Percentiles rank a stretch among this genome's conserved stretches.
Evolutionary conservation across 306 rosid genomes (phyloP).

Genomic region (barrel medic (Medicago truncatula)): DNA sequence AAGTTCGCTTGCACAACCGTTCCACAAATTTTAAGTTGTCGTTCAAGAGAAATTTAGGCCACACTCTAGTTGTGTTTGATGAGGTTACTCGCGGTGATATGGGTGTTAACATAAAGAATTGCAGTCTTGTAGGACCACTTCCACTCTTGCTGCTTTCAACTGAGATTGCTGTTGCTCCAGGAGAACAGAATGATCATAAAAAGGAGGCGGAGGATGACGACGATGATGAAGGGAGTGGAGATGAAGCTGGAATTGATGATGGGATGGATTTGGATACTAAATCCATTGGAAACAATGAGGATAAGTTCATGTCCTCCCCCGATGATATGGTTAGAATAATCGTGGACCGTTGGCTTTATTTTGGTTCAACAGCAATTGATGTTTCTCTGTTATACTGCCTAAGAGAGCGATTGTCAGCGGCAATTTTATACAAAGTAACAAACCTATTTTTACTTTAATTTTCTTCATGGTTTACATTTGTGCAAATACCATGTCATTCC

Average conservation of each 20-base stretch:
- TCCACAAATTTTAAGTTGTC: conserved; percentile 57
- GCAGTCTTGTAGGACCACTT: conserved; percentile 76
- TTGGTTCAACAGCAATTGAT: conserved; percentile 78
- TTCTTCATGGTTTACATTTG: conserved; percentile 13
- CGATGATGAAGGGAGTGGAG: conserved; percentile 40
- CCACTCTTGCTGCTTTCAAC: conserved; percentile 75
- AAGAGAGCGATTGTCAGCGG: conserved; percentile 85
- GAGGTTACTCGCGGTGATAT: conserved; percentile 81
- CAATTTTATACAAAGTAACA: conserved; percentile 73
- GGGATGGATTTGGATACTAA: conserved; percentile 57
- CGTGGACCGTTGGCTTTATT: conserved; percentile 83
- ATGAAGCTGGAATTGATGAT: conserved; percentile 63
- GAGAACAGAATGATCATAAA: conserved; percentile 13
- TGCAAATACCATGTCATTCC: not conserved
- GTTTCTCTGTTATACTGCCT: conserved; percentile 91
- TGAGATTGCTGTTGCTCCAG: conserved; percentile 89
- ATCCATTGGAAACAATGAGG: conserved; percentile 51
- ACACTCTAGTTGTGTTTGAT: conserved; percentile 64
- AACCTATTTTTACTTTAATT: not conserved
- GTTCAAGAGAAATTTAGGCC: conserved; percentile 17
- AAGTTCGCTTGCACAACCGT: conserved; percentile 67
- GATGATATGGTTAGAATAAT: conserved; percentile 68
- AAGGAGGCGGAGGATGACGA: conserved; percentile 6
- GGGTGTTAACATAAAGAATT: conserved; percentile 67
- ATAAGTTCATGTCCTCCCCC: conserved; percentile 77